A percentile compares a stretch with the other conserved stretches of the same genome.
These are phyloP conservation scores for Venturia asperata DNA, from an alignment of 2,329 filamentous ascomycete genomes.

Conservation along the genomic window DNA sequence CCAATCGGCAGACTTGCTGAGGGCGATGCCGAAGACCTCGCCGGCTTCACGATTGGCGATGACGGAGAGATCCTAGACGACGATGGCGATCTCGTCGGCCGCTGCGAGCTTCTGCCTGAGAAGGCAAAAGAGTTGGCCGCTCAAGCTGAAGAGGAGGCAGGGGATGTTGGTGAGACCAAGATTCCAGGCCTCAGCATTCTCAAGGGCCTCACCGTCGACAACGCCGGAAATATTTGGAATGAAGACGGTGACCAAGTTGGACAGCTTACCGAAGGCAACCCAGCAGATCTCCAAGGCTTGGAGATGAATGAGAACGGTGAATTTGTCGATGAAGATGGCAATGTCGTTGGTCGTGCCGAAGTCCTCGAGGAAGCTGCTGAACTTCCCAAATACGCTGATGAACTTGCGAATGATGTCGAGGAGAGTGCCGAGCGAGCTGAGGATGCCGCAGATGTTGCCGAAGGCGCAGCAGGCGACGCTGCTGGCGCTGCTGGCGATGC, in stretches of 20 bases:
- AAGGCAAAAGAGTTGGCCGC: slow-evolving; percentile 37
- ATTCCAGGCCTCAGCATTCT: slow-evolving; percentile 42
- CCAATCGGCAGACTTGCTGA: slow-evolving; percentile 44
- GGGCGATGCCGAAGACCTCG: slow-evolving; percentile 47
- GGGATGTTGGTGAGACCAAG: slow-evolving; percentile 28
- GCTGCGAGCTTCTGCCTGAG: slow-evolving; percentile 44
- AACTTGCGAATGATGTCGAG: slow-evolving; percentile 26
- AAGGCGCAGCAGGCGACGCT: slow-evolving; percentile 28
- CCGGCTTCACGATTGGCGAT: slow-evolving; percentile 46
- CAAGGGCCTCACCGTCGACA: slow-evolving; percentile 42
- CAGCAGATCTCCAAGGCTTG: slow-evolving; percentile 41
- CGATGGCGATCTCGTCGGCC: slow-evolving; percentile 48
- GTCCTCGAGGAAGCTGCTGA: slow-evolving; percentile 41
- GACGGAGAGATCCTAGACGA: slow-evolving; percentile 51
- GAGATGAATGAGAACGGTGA: slow-evolving; percentile 48
- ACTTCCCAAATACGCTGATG: slow-evolving; percentile 29
- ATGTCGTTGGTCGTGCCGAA: slow-evolving; percentile 47
- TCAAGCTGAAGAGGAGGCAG: slow-evolving; percentile 32
- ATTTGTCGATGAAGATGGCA: slow-evolving; percentile 48
- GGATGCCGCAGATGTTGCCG: slow-evolving; percentile 26
- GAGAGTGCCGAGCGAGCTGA: slow-evolving; percentile 26
- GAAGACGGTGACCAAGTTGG: slow-evolving; percentile 46
- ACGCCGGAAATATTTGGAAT: slow-evolving; percentile 43
- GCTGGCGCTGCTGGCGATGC: slow-evolving; percentile 26
- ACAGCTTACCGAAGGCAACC: slow-evolving; percentile 42